Base-by-base conservation (phyloP, 73 alveolate genomes). In the Blepharisma japonicum region DNA sequence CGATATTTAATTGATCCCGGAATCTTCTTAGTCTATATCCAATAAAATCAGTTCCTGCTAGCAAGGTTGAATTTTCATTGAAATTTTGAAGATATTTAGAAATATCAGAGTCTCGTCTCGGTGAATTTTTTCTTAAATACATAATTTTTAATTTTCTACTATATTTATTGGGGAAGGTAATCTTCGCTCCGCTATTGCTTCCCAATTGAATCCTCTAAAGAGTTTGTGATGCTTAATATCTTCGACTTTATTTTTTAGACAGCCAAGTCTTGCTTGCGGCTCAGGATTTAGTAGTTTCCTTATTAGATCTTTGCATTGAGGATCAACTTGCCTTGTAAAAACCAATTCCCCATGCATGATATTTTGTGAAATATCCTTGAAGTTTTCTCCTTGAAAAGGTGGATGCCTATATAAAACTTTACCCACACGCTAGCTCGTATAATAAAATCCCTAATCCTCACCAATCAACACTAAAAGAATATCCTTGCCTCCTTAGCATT, bases 201-300 rank as follows among this genome's bases (percentile, higher is more conserved):
- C 46, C 88, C 88, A 81, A 27, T 42, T 11, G 18, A 81, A 7
- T 7, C 54, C 88, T 6, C 56, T 53, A 48, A 82, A 86, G 70
- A 78, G 39, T 38, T 68, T 68, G 50, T 86, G 94, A 2, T 77
- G 49, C 54, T 82, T 77, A 18, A 83, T 82, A 6, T 77, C 90
- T 49, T 55, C 78, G 66, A 82, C 11, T 6, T 70, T 32, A 42
- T 71, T 47, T 45, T 88, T 55, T 25, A 51, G 49, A 5, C 47
- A 20, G 18, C 74, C 74, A 14, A 61, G 23, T n/a, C 74, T n/a
- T 14, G 14, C 14, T 14, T 14, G n/a, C 14, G 74, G 74, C 46
- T 61, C 74, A 61, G 74, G 39, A 25, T 61, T n/a, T 61, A 61
- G 46, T 39, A 61, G 46, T 20, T 25, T n/a, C 2, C 74, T n/a